Evolutionary conservation across 2,329 filamentous ascomycete genomes (phyloP).

Genomic region (Plectosphaerella plurivora): DNA sequence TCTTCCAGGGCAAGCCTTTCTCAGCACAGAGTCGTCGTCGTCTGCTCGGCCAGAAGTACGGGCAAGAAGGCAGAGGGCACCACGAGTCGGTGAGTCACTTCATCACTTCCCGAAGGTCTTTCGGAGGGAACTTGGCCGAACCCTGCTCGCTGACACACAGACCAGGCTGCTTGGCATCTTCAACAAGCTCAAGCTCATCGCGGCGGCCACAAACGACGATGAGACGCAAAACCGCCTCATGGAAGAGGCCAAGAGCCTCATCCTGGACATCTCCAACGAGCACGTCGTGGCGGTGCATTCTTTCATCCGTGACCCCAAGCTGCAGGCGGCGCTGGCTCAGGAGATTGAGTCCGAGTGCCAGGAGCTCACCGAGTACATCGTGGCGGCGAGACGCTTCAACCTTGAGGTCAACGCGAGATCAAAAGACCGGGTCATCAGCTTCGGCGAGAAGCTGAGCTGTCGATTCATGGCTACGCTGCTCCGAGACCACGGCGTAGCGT

Average conservation of each 20-base stretch:
- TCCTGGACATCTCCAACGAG: conserved; percentile 77
- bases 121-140: background rate
- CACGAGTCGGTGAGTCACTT: conserved; percentile 75
- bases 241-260: conserved; percentile 65
- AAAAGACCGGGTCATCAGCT: conserved; percentile 86
- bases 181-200: conserved; percentile 50
- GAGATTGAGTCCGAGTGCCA: conserved; percentile 77
- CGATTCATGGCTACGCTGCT: conserved; percentile 83
- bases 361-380: conserved; percentile 70
- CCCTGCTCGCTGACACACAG: background rate
- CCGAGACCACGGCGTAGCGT: conserved; percentile 73
- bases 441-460: conserved; percentile 94
- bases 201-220: conserved; percentile 47
- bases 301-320: conserved; percentile 51
- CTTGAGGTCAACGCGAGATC: conserved; percentile 73
- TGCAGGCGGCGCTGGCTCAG: conserved; percentile 55
- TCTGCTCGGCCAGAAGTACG: conserved; percentile 92
- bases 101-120: conserved; percentile 1
- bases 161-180: conserved; percentile 55
- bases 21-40: conserved; percentile 76
- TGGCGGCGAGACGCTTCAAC: conserved; percentile 61
- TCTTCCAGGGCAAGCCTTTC: conserved; percentile 51
- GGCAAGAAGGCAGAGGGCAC: conserved; percentile 94
- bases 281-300: conserved; percentile 69
- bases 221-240: conserved; percentile 49